Evolutionary conservation across 306 rosid genomes (phyloP), one percentile per base, ranked within the genome.

Genomic region (Prunus campanulata): DNA sequence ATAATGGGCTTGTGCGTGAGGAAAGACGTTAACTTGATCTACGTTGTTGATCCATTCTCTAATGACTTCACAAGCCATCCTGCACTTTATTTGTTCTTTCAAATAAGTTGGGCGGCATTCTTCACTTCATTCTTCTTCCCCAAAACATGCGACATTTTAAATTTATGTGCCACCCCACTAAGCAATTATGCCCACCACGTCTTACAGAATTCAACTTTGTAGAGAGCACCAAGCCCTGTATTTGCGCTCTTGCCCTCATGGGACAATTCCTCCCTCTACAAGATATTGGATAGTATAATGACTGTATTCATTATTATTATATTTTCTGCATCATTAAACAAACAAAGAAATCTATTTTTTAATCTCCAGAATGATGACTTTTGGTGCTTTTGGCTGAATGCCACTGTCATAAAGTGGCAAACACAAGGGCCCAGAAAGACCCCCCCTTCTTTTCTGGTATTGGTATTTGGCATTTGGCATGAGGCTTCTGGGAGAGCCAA

Each of bases 391-490:
- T 70, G 72, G 74, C n/a, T 42, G 42, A 50, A 71, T 49, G 74
- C 32, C 76, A 68, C 49, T 47, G 72, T 57, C 46, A 74, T 59
- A 78, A 85, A 88, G 93, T 88, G 87, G 93, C 84, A 51, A 80
- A 87, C 93, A 85, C 30, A 62, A 39, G 80, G 96, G 86, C 63
- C 93, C 94, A 89, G 60, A 6, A 35, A 44, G 49, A 42, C 62
- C 55, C 44, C 27, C 74, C 55, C 19, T 10, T 35, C 16, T 73
- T 70, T 70, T 64, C 62, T 25, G 67, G 42, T 70, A 65, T 81
- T 83, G 75, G 78, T 13, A 54, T 54, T 68, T 68, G 79, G 48
- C 72, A 54, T 54, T 68, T 68, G 79, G 48, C 72, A 51, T 20
- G 78, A 83, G 67, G 67, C 89, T 82, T 86, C 67, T 49, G 4